These are phyloP conservation scores for Hyphopichia burtonii DNA, from an alignment of 1,139 yeast species.

Conservation along the genomic window DNA sequence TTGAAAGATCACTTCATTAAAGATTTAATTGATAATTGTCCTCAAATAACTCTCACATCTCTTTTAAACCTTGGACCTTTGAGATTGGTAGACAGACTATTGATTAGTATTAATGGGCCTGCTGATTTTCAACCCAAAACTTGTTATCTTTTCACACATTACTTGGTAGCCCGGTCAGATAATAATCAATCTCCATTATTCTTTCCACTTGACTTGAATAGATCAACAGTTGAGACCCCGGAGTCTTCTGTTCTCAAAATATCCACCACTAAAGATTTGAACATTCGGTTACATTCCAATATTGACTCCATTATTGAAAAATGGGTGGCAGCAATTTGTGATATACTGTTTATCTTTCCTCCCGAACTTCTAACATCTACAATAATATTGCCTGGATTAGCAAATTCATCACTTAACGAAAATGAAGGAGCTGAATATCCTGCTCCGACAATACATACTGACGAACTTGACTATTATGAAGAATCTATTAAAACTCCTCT, in stretches of 20 bases:
- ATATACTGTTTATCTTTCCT: slow-evolving; percentile 31
- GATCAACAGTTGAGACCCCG: slow-evolving; percentile 14
- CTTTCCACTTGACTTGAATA: slow-evolving; percentile 11
- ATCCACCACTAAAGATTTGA: slow-evolving; percentile 1
- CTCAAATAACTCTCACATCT: slow-evolving; percentile 21
- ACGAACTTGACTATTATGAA: background rate
- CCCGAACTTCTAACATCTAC: slow-evolving; percentile 39
- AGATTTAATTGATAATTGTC: slow-evolving; percentile 24
- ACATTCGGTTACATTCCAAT: slow-evolving; percentile 20
- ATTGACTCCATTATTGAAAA: slow-evolving; percentile 35
- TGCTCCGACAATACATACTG: background rate
- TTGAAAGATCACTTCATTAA: slow-evolving; percentile 30
- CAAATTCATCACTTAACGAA: background rate
- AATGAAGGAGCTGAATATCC: background rate
- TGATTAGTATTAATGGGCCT: slow-evolving; percentile 12
- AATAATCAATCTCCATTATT: slow-evolving; percentile 7
- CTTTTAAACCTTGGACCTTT: slow-evolving; percentile 34
- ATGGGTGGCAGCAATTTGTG: slow-evolving; percentile 47
- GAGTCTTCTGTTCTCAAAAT: slow-evolving; percentile 18
- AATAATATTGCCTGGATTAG: slow-evolving; percentile 9
- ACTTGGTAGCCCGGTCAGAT: slow-evolving; percentile 23
- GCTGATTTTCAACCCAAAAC: slow-evolving; percentile 8
- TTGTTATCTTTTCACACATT: slow-evolving; percentile 36
- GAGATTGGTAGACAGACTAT: slow-evolving; percentile 36
- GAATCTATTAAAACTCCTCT: background rate